Percentiles rank a stretch among this genome's conserved stretches.
These are phyloP conservation scores for Myrica gale DNA, from an alignment of 306 rosid species.

Conservation along the genomic window DNA sequence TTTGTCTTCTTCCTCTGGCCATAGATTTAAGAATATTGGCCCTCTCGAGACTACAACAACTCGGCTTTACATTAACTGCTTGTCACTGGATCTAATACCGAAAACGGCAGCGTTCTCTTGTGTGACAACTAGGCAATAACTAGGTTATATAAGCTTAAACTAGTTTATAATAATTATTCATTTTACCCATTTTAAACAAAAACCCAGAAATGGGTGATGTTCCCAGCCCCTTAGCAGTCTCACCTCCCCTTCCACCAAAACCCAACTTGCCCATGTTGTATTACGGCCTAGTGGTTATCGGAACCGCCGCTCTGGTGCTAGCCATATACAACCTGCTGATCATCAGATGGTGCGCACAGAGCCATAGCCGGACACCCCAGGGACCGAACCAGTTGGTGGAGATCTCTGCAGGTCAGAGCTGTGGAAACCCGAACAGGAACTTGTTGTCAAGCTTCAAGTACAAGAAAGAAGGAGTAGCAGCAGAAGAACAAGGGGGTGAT, in stretches of 20 bases:
- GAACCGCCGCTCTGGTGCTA: conserved; percentile 53
- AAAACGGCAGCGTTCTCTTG: conserved; percentile 11
- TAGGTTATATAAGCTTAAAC: too few species aligned
- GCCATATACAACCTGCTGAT: conserved; percentile 69
- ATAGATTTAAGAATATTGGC: background rate
- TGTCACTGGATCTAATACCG: conserved; percentile 23
- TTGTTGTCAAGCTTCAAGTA: conserved; percentile 66
- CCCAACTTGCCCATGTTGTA: conserved; percentile 55
- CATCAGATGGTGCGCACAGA: conserved; percentile 40
- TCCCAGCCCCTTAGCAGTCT: background rate
- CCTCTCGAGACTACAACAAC: conserved; percentile 37
- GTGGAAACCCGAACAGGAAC: conserved; percentile 31
- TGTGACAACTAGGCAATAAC: background rate
- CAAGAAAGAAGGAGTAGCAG: conserved; percentile 53
- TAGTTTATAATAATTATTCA: background rate
- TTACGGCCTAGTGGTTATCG: conserved; percentile 65
- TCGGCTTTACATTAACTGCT: conserved; percentile 43
- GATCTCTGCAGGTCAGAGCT: conserved; percentile 21
- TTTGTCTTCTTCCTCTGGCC: conserved; percentile 36
- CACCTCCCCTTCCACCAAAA: conserved; percentile 33
- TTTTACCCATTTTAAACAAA: conserved; percentile 4
- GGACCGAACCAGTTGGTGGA: conserved; percentile 14
- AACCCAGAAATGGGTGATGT: conserved; percentile 35
- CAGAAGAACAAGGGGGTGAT: background rate
- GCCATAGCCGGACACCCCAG: conserved; percentile 16